Conservation (phyloP, 2,329 filamentous ascomycete genomes). For the Talaromyces islandicus region DNA sequence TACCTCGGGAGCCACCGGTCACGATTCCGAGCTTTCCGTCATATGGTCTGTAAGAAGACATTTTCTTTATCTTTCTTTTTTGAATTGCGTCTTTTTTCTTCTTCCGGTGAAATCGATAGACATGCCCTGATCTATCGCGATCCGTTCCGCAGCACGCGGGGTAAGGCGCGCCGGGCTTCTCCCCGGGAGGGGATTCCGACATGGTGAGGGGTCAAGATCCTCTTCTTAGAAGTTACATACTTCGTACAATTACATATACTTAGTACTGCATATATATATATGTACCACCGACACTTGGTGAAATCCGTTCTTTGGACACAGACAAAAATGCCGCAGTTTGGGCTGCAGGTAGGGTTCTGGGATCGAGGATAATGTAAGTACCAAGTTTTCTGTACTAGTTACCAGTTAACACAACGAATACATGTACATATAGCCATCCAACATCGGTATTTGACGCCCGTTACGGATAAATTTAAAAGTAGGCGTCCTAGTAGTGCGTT, state of each 20-base stretch:
- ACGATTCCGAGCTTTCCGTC: constrained; percentile 73
- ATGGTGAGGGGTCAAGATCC: neutral
- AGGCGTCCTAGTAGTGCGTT: no score
- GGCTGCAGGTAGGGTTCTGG: neutral
- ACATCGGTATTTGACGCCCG: neutral
- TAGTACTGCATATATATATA: no score
- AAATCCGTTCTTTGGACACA: neutral
- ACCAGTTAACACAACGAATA: no score
- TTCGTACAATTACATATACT: no score
- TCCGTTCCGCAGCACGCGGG: neutral
- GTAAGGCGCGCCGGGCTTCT: neutral
- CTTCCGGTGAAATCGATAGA: neutral
- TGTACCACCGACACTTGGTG: neutral
- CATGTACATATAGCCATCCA: no score
- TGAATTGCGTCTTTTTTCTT: neutral
- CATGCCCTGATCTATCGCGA: neutral
- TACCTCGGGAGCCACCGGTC: constrained; percentile 69
- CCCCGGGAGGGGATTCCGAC: neutral
- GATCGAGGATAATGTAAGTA: neutral
- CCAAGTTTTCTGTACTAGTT: no score
- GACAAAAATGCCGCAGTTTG: neutral
- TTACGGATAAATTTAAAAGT: neutral
- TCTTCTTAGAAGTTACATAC: no score
- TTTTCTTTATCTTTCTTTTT: neutral
- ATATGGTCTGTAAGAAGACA: constrained; percentile 7